A percentile compares a stretch with the other conserved stretches of the same genome.
Evolutionary conservation across 1,284 basidiomycete species (phyloP).

Genomic region (Schizophyllum commune): DNA sequence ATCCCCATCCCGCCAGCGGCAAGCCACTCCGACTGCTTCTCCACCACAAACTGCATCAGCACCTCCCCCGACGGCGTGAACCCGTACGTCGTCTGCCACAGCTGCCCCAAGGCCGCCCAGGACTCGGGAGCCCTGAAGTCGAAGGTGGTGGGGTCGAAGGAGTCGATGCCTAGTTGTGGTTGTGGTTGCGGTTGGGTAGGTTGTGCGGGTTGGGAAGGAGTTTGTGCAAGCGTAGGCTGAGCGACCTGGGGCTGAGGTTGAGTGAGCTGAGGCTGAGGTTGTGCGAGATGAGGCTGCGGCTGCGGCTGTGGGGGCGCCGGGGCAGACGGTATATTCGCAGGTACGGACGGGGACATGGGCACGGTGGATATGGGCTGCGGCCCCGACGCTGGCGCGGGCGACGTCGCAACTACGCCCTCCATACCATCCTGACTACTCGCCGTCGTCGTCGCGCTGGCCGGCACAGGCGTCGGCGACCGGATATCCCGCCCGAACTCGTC

Average conservation of each 20-base stretch:
- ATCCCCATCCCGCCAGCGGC: slow-evolving; percentile 9
- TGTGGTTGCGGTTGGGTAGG: not conserved
- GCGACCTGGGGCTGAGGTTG: too few species aligned
- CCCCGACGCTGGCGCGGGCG: slow-evolving; percentile 18
- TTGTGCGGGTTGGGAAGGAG: not conserved
- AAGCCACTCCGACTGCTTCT: slow-evolving; percentile 14
- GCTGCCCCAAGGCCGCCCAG: slow-evolving; percentile 68
- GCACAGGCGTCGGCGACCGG: slow-evolving; percentile 40
- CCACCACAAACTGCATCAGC: slow-evolving; percentile 63
- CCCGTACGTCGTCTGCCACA: slow-evolving; percentile 63
- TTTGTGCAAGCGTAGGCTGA: slow-evolving; percentile 17
- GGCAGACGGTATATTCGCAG: slow-evolving; percentile 43
- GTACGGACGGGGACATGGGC: slow-evolving; percentile 42
- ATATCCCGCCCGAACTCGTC: slow-evolving; percentile 81
- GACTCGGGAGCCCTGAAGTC: slow-evolving; percentile 59
- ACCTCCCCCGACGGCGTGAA: slow-evolving; percentile 61
- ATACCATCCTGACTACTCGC: slow-evolving; percentile 1
- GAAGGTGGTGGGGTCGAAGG: slow-evolving; percentile 62
- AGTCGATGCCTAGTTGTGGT: slow-evolving; percentile 39
- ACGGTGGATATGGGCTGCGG: slow-evolving; percentile 29
- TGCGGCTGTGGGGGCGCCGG: slow-evolving; percentile 2
- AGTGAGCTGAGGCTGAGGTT: slow-evolving; percentile 11
- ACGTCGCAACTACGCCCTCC: slow-evolving; percentile 29
- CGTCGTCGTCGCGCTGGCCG: not conserved
- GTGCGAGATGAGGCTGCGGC: slow-evolving; percentile 19